Base-by-base conservation (phyloP, 2,329 filamentous ascomycete species). In the Fusarium hainanense region DNA sequence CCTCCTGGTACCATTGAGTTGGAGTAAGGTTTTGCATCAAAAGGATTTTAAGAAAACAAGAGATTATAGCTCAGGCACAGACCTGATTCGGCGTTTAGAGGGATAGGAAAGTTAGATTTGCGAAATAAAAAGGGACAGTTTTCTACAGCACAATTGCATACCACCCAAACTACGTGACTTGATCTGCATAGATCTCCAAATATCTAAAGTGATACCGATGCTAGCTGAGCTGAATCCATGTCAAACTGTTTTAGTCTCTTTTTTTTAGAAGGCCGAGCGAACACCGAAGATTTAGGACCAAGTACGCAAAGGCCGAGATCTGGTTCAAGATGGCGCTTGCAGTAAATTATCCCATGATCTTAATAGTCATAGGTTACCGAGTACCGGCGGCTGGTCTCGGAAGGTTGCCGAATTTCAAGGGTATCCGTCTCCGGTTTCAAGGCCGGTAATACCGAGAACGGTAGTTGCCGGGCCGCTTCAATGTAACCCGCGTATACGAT, bases 1-100 rank as follows among this genome's bases (percentile, higher is more conserved):
- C 57, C 57, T 20, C 54, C 57, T 23, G 57, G 57, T 7, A 52
- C 49, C n/a, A 52, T 52, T 52, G 49, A 52, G 49, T 52, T 52
- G 49, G 49, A 52, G n/a, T 52, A 42, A 52, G 32, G 8, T 37
- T 37, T 13, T 21, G 25, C 13, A 42, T 23, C 11, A 7, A 37
- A 18, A n/a, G 20, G 20, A 42, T 41, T n/a, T 58, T 40, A 13
- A 37, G 25, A 58, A 32, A 25, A 58, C 14, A 30, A 25, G 32
- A 41, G 49, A 20, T 27, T 34, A 23, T 51, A 21, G 21, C 34
- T 40, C 48, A 37, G 21, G 32, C 21, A 14, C 13, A n/a, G 49
- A 42, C 23, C 34, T 52, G 34, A 52, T 52, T 52, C 28, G 54
- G 54, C 57, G 57, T 59, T 59, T n/a, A 48, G 54, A 41, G 20